phyloP scores from a whole-genome alignment of 805 yeast genomes.

The Candida sphagnicola region DNA sequence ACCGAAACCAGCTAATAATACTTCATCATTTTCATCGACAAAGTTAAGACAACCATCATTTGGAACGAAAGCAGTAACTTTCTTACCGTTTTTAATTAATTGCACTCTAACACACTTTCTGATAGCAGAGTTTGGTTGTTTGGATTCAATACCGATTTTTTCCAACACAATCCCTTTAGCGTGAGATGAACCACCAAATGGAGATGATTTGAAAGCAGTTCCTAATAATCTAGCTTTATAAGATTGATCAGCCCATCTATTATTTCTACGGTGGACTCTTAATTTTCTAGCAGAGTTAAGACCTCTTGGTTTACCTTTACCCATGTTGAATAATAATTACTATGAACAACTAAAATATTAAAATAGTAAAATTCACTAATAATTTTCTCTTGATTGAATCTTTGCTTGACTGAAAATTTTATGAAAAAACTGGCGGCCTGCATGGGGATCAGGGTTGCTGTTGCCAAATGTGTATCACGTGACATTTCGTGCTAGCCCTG shows the following conservation, averaged over 20 bases:
- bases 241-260: constrained; percentile 99
- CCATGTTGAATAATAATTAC: constrained; percentile 59
- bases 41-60: constrained; percentile 99
- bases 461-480: too few relatives aligned
- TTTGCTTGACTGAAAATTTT: neutral
- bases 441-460: too few relatives aligned
- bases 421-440: neutral
- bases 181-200: constrained; percentile 99
- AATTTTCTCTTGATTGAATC: neutral
- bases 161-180: constrained; percentile 99
- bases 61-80: constrained; percentile 99
- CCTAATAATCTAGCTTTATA: constrained; percentile 99
- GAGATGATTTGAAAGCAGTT: constrained; percentile 99
- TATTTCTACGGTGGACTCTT: constrained; percentile 99
- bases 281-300: constrained; percentile 99
- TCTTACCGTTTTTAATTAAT: constrained; percentile 99
- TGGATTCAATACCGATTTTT: constrained; percentile 99
- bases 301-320: constrained; percentile 99
- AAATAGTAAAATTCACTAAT: neutral
- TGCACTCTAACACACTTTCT: constrained; percentile 99
- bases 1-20: constrained; percentile 99
- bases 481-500: too few relatives aligned
- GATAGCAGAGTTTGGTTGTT: constrained; percentile 99
- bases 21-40: constrained; percentile 99
- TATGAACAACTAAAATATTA: neutral